Evolutionary conservation across 306 rosid genomes (phyloP).

Genomic region (Dryas drummondii): DNA sequence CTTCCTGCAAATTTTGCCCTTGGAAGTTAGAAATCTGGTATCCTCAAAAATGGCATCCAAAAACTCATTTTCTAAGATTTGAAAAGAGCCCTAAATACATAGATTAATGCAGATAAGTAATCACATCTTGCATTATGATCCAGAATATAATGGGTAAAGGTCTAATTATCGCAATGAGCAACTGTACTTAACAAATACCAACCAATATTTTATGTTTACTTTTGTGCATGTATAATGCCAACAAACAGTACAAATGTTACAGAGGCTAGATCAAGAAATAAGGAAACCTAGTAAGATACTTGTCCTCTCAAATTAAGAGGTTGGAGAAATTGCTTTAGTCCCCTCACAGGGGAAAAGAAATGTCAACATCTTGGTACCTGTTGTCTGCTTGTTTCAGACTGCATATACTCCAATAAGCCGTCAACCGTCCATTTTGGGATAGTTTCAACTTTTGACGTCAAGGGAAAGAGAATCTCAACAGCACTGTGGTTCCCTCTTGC

Average conservation of each 20-base stretch:
- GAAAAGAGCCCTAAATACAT: too few species aligned
- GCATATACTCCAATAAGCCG: slow-evolving; percentile 62
- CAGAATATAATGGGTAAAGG: too few species aligned
- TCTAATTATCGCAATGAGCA: too few species aligned
- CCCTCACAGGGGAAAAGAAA: slow-evolving; percentile 2
- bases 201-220: neutral
- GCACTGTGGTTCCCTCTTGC: slow-evolving; percentile 59
- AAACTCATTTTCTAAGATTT: neutral
- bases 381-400: slow-evolving; percentile 55
- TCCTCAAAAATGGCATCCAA: slow-evolving; percentile 5
- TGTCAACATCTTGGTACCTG: slow-evolving; percentile 49
- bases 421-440: slow-evolving; percentile 80
- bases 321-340: slow-evolving; percentile 12
- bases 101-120: too few species aligned
- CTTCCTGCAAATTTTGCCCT: slow-evolving; percentile 49
- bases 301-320: neutral
- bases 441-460: slow-evolving; percentile 59
- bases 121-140: too few species aligned
- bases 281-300: neutral
- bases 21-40: slow-evolving; percentile 22
- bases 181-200: neutral
- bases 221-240: neutral
- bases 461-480: slow-evolving; percentile 74
- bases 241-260: neutral
- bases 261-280: neutral